Conservation (phyloP, 306 rosid genomes). For the Boehmeria nivea region DNA sequence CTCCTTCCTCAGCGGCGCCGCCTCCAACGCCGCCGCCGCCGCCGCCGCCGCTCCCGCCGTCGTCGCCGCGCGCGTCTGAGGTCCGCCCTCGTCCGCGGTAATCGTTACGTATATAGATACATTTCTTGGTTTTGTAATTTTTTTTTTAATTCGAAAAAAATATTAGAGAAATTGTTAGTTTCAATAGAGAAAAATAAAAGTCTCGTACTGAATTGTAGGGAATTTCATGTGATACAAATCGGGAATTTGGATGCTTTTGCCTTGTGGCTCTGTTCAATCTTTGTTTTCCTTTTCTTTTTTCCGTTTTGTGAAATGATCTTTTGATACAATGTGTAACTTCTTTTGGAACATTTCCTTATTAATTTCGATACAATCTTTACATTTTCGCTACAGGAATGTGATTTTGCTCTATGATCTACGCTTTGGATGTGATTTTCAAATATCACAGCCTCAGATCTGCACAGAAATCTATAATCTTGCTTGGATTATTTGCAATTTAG, state of each 20-base stretch:
- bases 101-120: slow-evolving; percentile 14
- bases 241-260: too few relatives aligned
- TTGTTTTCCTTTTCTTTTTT: too few relatives aligned
- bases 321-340: too few relatives aligned
- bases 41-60: slow-evolving; percentile 36
- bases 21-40: slow-evolving; percentile 38
- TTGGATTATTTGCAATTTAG: neutral
- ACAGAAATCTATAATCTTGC: neutral
- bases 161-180: neutral
- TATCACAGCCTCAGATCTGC: neutral
- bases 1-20: slow-evolving; percentile 54
- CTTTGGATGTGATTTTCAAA: too few relatives aligned
- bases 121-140: neutral
- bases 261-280: too few relatives aligned
- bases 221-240: slow-evolving; percentile 1
- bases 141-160: neutral
- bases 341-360: too few relatives aligned
- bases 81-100: slow-evolving; percentile 4
- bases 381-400: too few relatives aligned
- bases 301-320: too few relatives aligned
- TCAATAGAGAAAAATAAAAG: slow-evolving; percentile 5
- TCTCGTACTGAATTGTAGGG: too few relatives aligned
- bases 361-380: too few relatives aligned
- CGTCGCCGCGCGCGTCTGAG: slow-evolving; percentile 39
- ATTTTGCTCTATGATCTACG: too few relatives aligned